Evolutionary conservation across 1,284 basidiomycete genomes (phyloP), one percentile per base, ranked within the genome.

Genomic region (Cutaneotrichosporon sp.): DNA sequence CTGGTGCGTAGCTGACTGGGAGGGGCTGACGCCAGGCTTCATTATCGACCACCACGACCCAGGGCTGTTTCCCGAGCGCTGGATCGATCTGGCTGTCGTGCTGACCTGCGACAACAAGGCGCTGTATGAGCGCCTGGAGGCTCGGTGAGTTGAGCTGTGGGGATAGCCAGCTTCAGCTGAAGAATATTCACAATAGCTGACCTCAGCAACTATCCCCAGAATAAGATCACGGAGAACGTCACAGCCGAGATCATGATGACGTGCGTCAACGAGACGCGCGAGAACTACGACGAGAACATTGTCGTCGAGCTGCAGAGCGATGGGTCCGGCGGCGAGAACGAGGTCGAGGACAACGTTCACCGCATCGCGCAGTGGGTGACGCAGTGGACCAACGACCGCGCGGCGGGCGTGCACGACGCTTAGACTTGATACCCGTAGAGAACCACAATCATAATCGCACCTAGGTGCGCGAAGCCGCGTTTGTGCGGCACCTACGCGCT

Each of bases 41-140:
- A 88, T 99, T 61, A 86, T 99, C 32, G 97, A 99, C 79, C 98
- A 97, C 91, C 97, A 99, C 79, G 93, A 92, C 36, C 97, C 93
- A 75, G 92, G 95, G 65, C 82, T 89, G 42, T 99, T 95, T 73
- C 97, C 97, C 0, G 94, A 99, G 80, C 86, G 95, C 67, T 99
- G 96, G 96, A 85, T 91, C 21, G 97, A 99, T 82, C 85, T 99
- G n/a, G 94, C 97, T 31, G 89, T 99, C 46, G 95, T 99, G 47
- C 82, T 99, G 10, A 86, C 90, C 18, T 97, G 94, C 72, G 85
- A 97, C 75, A 97, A 99, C 79, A 85, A 87, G 7, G 82, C 86
- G 65, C 82, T 99, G n/a, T 98, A 96, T 90, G 87, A 92, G 42
- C 86, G 97, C 56, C 82, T 99, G n/a, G 94, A 97, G 80, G 89